phyloP scores from a whole-genome alignment of 495 filamentous ascomycete species.

The Podospora pseudoanserina region DNA sequence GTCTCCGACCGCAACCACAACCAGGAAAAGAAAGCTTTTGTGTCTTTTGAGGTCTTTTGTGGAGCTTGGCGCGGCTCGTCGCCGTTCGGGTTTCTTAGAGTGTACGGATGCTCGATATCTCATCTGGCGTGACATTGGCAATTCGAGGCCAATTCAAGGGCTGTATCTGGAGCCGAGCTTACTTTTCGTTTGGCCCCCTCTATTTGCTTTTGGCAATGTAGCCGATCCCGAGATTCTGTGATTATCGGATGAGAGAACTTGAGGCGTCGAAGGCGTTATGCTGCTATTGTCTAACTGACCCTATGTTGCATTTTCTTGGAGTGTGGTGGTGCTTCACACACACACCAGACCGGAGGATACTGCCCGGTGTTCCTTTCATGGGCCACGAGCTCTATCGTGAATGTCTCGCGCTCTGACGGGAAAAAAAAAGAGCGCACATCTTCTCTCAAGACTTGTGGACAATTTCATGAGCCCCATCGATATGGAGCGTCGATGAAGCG shows the following conservation, averaged over 20 bases:
- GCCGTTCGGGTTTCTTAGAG: not conserved
- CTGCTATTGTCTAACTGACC: not conserved
- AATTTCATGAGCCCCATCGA: not conserved
- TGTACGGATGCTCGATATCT: not conserved
- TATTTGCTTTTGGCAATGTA: not conserved
- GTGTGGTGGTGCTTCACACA: not conserved
- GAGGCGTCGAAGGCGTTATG: not conserved
- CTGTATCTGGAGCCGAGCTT: not conserved
- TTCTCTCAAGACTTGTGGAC: not conserved
- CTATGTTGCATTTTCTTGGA: not conserved
- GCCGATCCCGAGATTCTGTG: not conserved
- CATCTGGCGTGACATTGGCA: not conserved
- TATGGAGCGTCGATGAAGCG: conserved; percentile 2
- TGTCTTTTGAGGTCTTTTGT: not conserved
- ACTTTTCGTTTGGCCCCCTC: too few species aligned
- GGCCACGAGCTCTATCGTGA: not conserved
- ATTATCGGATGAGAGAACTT: not conserved
- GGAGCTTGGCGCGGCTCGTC: not conserved
- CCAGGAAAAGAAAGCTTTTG: not conserved
- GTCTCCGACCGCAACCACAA: not conserved
- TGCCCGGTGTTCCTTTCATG: not conserved
- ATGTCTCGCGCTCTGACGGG: not conserved
- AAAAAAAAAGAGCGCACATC: not conserved
- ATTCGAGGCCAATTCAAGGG: not conserved
- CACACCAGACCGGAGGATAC: not conserved